Evolutionary conservation across 768 basidiomycete genomes (phyloP), one percentile per base, ranked within the genome.

Genomic region (Suillus weaverae): DNA sequence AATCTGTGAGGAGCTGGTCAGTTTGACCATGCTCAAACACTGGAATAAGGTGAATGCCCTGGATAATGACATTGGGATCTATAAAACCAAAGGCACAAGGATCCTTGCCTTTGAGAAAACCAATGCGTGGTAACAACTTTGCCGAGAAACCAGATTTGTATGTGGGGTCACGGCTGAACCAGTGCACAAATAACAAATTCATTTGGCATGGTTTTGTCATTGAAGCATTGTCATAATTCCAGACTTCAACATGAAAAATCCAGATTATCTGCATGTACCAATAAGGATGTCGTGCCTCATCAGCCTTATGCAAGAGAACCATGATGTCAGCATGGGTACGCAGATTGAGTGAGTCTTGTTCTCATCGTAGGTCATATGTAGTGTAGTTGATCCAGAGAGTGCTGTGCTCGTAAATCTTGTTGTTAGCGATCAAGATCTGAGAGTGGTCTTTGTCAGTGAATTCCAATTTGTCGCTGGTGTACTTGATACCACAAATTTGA

Each of bases 21-120:
- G 73, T 72, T 2, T 30, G 41, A 0, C 75, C 75, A 10, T 63
- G 38, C 4, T 46, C 38, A 50, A 82, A 84, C 0, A 71, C 79
- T 0, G 83, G 84, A 16, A 85, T 76, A 3, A 85, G 65, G 64
- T 86, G 83, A 4, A 69, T 70, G 0, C 70, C 78, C 0, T 78
- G 72, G 41, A 86, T 69, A 2, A 86, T 74, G 0, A 71, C 65
- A 0, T 64, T 62, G 0, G 84, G 85, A 67, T 85, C 76, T 0
- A 85, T n/a, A 57, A 86, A 85, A 0, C 83, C 79, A 62, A 84
- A 85, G 3, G 79, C 73, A 5, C 14, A 26, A 0, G 61, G 46
- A 30, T 76, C 73, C 0, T 70, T 16, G 39, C 39, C 16, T 41
- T 5, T 41, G 16, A 41, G 39, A 18, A 41, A 41, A 16, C 39